phyloP scores from a whole-genome alignment of 2,329 filamentous ascomycete species.

The Colletotrichum cordylinicola region DNA sequence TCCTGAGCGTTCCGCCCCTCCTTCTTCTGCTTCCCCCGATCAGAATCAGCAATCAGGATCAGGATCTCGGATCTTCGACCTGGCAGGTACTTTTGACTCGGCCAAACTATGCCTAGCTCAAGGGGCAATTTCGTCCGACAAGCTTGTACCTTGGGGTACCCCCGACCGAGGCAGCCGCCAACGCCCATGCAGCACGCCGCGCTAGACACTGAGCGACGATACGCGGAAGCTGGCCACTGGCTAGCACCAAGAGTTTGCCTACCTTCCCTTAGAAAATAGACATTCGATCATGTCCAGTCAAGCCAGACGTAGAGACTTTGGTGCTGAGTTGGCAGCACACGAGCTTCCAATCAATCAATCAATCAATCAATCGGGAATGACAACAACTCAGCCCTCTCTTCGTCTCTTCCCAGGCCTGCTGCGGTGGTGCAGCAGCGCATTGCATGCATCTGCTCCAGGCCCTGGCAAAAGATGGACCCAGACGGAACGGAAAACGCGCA shows the following conservation, averaged over 20 bases:
- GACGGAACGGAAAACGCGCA: constrained; percentile 9
- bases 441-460: background rate
- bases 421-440: background rate
- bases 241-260: background rate
- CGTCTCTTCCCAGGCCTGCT: background rate
- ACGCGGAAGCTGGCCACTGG: background rate
- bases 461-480: constrained; percentile 5
- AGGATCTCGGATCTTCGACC: constrained; percentile 20
- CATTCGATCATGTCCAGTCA: background rate
- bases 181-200: background rate
- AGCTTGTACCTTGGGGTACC: constrained; percentile 7
- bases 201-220: background rate
- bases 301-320: background rate
- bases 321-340: background rate
- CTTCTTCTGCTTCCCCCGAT: background rate
- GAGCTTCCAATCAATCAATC: background rate
- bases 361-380: no score
- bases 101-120: background rate
- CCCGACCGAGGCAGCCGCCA: constrained; percentile 1
- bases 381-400: background rate
- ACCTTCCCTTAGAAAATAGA: no score
- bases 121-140: background rate
- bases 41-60: constrained; percentile 12
- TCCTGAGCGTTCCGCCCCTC: background rate
- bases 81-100: background rate